These are phyloP conservation scores for Circinella umbellata DNA, from an alignment of 371 early-diverging fungal species.

Conservation along the genomic window DNA sequence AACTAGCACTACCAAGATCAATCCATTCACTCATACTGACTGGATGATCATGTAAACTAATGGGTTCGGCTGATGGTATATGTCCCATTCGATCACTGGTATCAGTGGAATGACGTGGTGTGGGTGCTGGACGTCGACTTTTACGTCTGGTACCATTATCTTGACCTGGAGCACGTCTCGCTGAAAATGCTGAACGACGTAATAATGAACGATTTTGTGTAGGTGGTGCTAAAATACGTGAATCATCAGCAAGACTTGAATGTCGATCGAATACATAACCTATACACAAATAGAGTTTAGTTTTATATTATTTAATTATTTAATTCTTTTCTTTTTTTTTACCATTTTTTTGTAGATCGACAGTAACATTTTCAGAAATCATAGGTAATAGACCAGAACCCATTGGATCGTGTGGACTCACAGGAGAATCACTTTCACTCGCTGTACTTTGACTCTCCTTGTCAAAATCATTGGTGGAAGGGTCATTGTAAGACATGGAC, in stretches of 20 bases:
- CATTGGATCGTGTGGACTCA: conserved; percentile 12
- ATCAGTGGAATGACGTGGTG: conserved; percentile 13
- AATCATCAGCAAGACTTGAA: conserved; percentile 17
- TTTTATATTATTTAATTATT: not conserved
- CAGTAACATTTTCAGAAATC: not conserved
- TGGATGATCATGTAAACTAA: conserved; percentile 45
- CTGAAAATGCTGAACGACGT: conserved; percentile 30
- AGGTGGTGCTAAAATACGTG: conserved; percentile 22
- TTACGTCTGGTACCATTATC: conserved; percentile 6
- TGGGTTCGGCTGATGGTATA: conserved; percentile 19
- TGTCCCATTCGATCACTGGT: conserved; percentile 15
- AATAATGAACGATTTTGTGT: conserved; percentile 22
- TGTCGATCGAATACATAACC: conserved; percentile 18
- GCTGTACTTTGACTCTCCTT: conserved; percentile 10
- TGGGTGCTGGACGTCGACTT: conserved; percentile 12
- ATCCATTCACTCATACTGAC: conserved; percentile 57
- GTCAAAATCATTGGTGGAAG: conserved; percentile 12
- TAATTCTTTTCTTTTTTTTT: not conserved
- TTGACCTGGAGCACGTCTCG: conserved; percentile 21
- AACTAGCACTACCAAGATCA: conserved; percentile 46
- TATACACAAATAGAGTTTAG: not conserved
- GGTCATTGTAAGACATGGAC: conserved; percentile 32
- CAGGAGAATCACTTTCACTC: conserved; percentile 7
- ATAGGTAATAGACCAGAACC: not conserved
- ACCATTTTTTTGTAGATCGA: not conserved